Conservation (phyloP, 805 yeast genomes). For the Babjeviella inositovora region DNA sequence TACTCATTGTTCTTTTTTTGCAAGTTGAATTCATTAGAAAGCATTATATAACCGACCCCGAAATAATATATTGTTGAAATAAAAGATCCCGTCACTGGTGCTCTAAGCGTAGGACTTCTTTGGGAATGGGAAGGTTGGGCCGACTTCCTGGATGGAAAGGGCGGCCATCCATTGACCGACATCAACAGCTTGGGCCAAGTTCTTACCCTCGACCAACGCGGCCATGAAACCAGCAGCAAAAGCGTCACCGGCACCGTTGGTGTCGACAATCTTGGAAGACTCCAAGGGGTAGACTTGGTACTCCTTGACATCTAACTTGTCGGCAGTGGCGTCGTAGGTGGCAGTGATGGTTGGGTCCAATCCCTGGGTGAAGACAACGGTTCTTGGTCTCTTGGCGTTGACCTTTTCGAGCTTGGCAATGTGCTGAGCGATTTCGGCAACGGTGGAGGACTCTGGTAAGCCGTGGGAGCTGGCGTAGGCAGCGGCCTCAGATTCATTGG, state of each 20-base stretch:
- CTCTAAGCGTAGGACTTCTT: constrained; percentile 40
- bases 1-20: too few relatives aligned
- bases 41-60: too few relatives aligned
- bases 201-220: constrained; percentile 63
- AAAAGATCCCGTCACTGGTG: constrained; percentile 5
- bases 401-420: constrained; percentile 69
- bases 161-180: constrained; percentile 97
- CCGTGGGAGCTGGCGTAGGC: constrained; percentile 83
- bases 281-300: constrained; percentile 64
- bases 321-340: constrained; percentile 29
- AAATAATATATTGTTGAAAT: too few relatives aligned
- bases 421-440: constrained; percentile 68
- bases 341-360: constrained; percentile 79
- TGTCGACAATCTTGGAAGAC: constrained; percentile 58
- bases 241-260: constrained; percentile 99
- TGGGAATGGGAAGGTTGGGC: constrained; percentile 86
- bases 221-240: constrained; percentile 95
- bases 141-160: constrained; percentile 79
- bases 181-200: constrained; percentile 44
- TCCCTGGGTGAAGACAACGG: constrained; percentile 92
- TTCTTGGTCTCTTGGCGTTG: constrained; percentile 54
- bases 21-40: too few relatives aligned
- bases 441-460: constrained; percentile 21
- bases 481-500: constrained; percentile 95
- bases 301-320: constrained; percentile 27